These are phyloP conservation scores for Arachnomyces sp. DNA, from an alignment of 2,329 filamentous ascomycete genomes.

Conservation along the genomic window DNA sequence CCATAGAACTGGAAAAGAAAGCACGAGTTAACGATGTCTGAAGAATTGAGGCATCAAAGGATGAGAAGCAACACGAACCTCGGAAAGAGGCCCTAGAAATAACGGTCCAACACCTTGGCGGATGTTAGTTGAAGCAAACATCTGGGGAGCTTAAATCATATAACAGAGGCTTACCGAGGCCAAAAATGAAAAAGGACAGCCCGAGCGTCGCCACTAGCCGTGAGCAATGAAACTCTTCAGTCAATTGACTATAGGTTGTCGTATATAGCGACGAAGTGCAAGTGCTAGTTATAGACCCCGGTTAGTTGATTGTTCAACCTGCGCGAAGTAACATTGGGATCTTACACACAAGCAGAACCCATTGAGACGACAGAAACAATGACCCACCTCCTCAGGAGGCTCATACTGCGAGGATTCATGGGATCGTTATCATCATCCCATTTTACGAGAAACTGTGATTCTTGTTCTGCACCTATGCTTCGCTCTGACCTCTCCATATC, in stretches of 20 bases:
- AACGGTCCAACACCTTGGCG: slow-evolving; percentile 52
- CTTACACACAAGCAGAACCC: slow-evolving; percentile 77
- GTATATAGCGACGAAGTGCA: slow-evolving; percentile 86
- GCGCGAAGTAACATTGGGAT: slow-evolving; percentile 20
- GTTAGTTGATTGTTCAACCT: not conserved
- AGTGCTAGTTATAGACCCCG: slow-evolving; percentile 48
- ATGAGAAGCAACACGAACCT: slow-evolving; percentile 28
- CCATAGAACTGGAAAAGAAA: slow-evolving; percentile 60
- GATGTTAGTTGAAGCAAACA: slow-evolving; percentile 7
- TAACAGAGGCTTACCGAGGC: slow-evolving; percentile 46
- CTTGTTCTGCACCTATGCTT: slow-evolving; percentile 26
- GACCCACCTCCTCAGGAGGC: slow-evolving; percentile 63
- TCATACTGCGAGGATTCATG: slow-evolving; percentile 64
- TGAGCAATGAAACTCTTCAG: slow-evolving; percentile 64
- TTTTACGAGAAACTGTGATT: slow-evolving; percentile 54
- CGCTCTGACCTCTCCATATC: slow-evolving; percentile 12
- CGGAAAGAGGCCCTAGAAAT: slow-evolving; percentile 56
- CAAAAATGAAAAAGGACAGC: slow-evolving; percentile 74
- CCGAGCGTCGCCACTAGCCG: slow-evolving; percentile 70
- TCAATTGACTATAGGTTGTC: slow-evolving; percentile 69
- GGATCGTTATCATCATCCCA: slow-evolving; percentile 73
- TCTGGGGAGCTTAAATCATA: not conserved
- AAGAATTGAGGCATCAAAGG: not conserved
- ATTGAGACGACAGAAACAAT: slow-evolving; percentile 67
- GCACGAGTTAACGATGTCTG: slow-evolving; percentile 5